These are phyloP conservation scores for Gentiana macrophylla DNA, from an alignment of 257 asterid genomes.

Conservation along the genomic window DNA sequence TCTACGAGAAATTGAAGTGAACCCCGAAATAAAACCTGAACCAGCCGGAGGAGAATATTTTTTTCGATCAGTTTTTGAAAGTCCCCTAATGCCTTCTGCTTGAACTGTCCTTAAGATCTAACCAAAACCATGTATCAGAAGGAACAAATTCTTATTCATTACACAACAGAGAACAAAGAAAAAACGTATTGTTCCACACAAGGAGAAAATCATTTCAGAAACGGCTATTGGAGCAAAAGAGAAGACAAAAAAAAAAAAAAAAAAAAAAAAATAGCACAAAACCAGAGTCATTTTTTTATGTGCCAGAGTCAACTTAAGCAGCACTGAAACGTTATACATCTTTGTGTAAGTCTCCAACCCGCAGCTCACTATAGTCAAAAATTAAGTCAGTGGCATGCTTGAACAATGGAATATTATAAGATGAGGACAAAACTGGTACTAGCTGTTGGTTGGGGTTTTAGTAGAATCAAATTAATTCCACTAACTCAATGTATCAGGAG, in stretches of 20 bases:
- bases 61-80: slow-evolving; percentile 55
- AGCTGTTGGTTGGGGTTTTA: too few relatives aligned
- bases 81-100: slow-evolving; percentile 80
- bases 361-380: too few relatives aligned
- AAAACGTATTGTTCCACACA: not conserved
- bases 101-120: slow-evolving; percentile 80
- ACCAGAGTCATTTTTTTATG: too few relatives aligned
- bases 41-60: slow-evolving; percentile 94
- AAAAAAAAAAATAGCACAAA: not conserved
- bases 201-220: not conserved
- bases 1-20: slow-evolving; percentile 66
- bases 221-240: not conserved
- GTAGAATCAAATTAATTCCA: too few relatives aligned
- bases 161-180: not conserved
- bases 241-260: not conserved
- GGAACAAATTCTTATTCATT: not conserved
- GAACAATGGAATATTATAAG: too few relatives aligned
- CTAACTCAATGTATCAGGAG: too few relatives aligned
- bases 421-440: too few relatives aligned
- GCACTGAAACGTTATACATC: too few relatives aligned
- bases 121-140: slow-evolving; percentile 7
- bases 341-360: too few relatives aligned
- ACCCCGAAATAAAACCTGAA: slow-evolving; percentile 91
- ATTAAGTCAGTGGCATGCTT: too few relatives aligned
- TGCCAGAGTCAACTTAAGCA: too few relatives aligned